Percentiles rank a stretch among this genome's conserved stretches.
These are phyloP conservation scores for Cicer cuneatum DNA, from an alignment of 306 rosid species.

Conservation along the genomic window DNA sequence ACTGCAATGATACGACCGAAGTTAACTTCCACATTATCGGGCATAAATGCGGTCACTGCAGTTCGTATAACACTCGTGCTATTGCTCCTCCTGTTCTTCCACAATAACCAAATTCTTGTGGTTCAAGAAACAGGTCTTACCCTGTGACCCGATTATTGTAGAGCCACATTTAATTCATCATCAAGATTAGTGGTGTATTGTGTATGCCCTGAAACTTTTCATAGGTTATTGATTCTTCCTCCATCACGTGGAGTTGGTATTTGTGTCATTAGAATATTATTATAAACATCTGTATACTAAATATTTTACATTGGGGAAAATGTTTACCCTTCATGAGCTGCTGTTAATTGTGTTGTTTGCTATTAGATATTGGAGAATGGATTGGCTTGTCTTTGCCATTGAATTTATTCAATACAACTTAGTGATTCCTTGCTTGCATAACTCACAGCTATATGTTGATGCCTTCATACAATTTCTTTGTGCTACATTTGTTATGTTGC, in stretches of 20 bases:
- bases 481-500: constrained; percentile 20
- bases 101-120: constrained; percentile 51
- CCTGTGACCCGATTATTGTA: constrained; percentile 22
- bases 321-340: constrained; percentile 40
- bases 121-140: constrained; percentile 39
- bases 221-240: constrained; percentile 48
- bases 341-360: constrained; percentile 24
- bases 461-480: background rate
- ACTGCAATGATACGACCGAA: constrained; percentile 95
- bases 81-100: constrained; percentile 97
- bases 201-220: constrained; percentile 40
- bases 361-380: constrained; percentile 30
- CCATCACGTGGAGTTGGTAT: constrained; percentile 40
- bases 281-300: constrained; percentile 46
- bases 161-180: constrained; percentile 39
- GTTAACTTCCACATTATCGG: constrained; percentile 85
- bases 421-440: constrained; percentile 29
- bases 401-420: constrained; percentile 32
- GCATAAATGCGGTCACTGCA: constrained; percentile 93
- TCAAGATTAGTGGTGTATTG: constrained; percentile 41
- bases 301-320: background rate
- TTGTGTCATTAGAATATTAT: constrained; percentile 43
- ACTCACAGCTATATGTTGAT: background rate
- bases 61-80: constrained; percentile 85
- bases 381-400: constrained; percentile 27